phyloP scores from a whole-genome alignment of 495 filamentous ascomycete species.

The Penicillium daleae region DNA sequence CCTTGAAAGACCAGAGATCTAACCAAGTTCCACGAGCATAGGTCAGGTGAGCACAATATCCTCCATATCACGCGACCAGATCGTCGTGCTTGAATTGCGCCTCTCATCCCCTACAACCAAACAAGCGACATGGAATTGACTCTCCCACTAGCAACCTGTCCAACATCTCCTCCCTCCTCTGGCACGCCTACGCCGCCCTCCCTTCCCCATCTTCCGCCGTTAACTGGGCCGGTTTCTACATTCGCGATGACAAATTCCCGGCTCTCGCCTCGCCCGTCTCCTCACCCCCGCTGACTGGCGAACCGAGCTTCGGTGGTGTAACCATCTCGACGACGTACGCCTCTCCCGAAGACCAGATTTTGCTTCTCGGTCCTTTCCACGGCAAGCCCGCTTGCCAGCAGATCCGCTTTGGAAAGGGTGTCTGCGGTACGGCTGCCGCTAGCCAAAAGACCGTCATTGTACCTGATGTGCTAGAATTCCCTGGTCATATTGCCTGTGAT shows the following conservation, averaged over 20 bases:
- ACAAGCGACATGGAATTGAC: slow-evolving; percentile 7
- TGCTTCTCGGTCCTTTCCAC: slow-evolving; percentile 87
- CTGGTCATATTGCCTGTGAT: slow-evolving; percentile 93
- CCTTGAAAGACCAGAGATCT: slow-evolving; percentile 6
- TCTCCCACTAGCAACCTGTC: slow-evolving; percentile 71
- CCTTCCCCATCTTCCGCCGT: slow-evolving; percentile 71
- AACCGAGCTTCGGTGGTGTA: slow-evolving; percentile 16
- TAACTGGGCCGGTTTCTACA: slow-evolving; percentile 95
- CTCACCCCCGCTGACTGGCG: slow-evolving; percentile 27
- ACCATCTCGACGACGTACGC: slow-evolving; percentile 35
- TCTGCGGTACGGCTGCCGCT: slow-evolving; percentile 79
- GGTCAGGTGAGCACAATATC: slow-evolving; percentile 58
- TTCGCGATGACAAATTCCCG: slow-evolving; percentile 63
- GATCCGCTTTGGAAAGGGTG: slow-evolving; percentile 77
- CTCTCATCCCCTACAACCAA: neutral
- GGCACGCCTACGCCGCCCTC: slow-evolving; percentile 81
- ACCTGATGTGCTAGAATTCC: slow-evolving; percentile 73
- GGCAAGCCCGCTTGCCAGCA: slow-evolving; percentile 88
- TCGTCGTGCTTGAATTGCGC: neutral
- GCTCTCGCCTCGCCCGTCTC: slow-evolving; percentile 37
- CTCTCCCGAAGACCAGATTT: slow-evolving; percentile 33
- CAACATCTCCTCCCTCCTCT: slow-evolving; percentile 82
- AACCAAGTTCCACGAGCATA: slow-evolving; percentile 30
- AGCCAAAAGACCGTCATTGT: slow-evolving; percentile 70
- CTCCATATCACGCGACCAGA: neutral